Evolutionary conservation across 768 basidiomycete species (phyloP), one percentile per base, ranked within the genome.

Genomic region (Sarcomyxa edulis): DNA sequence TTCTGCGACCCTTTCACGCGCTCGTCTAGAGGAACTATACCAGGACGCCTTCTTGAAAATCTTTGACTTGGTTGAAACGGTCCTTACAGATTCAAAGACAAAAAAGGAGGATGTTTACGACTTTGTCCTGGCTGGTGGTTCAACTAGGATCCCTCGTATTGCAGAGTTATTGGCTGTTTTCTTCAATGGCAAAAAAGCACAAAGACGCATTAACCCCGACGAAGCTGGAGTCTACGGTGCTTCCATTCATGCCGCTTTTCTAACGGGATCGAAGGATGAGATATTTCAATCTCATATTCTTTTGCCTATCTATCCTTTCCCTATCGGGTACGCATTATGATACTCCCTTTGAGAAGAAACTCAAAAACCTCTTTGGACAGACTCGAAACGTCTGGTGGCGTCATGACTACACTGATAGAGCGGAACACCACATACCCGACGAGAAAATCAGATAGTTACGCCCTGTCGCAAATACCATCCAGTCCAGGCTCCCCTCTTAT

Each of bases 121-220:
- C 91, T 96, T 97, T 48, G 94, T 97, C 54, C 75, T 98, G 53
- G 95, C 96, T 50, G 93, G 95, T 73, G 95, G 95, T 47, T 99
- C 95, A 43, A 99, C 95, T 53, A 95, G 95, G 79, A 99, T 99
- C 59, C 95, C 95, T 48, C 96, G 97, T 75, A 88, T 99, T 50
- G 93, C 97, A 67, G 76, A 92, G 14, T 82, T 98, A 43, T 95
- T 99, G 37, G 95, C 94, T 43, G 95, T 98, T 61, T 95, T 83
- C 78, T 99, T 99, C 62, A 64, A 96, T 92, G 92, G 91, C 43
- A 92, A 94, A 54, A 88, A 93, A 61, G 68, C 96, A 60, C 96
- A 97, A 82, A 99, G 98, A 76, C 94, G 93, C 40, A 97, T 99
- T 71, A 98, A 99, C 78, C 95, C 95, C 47, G 95, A 99, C 57